These are phyloP conservation scores for Melanogaster broomeanus DNA, from an alignment of 768 basidiomycete species.

Conservation along the genomic window DNA sequence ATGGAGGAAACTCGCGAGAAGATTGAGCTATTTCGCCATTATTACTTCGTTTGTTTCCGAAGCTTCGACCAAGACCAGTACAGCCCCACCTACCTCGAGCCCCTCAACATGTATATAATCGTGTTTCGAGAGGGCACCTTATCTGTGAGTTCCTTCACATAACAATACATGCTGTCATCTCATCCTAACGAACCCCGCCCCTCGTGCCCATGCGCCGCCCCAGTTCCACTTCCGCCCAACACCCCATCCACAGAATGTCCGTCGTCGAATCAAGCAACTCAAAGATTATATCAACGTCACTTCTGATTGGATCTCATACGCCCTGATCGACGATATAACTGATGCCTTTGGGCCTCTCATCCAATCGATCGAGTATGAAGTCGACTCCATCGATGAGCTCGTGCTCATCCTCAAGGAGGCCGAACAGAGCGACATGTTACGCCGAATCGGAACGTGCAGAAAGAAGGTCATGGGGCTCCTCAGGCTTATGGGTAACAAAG, in stretches of 20 bases:
- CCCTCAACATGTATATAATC: constrained; percentile 99
- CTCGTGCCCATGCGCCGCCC: not conserved
- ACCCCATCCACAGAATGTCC: constrained; percentile 96
- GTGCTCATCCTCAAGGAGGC: constrained; percentile 85
- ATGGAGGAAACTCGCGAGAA: constrained; percentile 99
- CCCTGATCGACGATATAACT: constrained; percentile 98
- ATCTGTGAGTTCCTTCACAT: constrained; percentile 59
- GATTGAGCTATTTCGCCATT: constrained; percentile 98
- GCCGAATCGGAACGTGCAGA: constrained; percentile 94
- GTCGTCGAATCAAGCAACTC: constrained; percentile 96
- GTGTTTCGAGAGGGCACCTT: constrained; percentile 97
- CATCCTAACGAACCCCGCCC: not conserved
- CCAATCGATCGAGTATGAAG: constrained; percentile 98
- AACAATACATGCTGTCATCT: not conserved
- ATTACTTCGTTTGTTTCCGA: constrained; percentile 98
- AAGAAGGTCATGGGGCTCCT: constrained; percentile 99
- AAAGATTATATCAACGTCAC: constrained; percentile 99
- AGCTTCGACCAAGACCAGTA: constrained; percentile 99
- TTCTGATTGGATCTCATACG: constrained; percentile 99
- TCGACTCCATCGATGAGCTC: constrained; percentile 97
- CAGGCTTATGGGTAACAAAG: constrained; percentile 98
- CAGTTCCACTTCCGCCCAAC: constrained; percentile 98
- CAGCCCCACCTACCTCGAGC: constrained; percentile 95
- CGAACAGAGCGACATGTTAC: constrained; percentile 92
- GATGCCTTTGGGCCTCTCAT: constrained; percentile 99